Percentiles rank a stretch among this genome's conserved stretches.
phyloP scores from a whole-genome alignment of 306 rosid species.

The Senna tora region DNA sequence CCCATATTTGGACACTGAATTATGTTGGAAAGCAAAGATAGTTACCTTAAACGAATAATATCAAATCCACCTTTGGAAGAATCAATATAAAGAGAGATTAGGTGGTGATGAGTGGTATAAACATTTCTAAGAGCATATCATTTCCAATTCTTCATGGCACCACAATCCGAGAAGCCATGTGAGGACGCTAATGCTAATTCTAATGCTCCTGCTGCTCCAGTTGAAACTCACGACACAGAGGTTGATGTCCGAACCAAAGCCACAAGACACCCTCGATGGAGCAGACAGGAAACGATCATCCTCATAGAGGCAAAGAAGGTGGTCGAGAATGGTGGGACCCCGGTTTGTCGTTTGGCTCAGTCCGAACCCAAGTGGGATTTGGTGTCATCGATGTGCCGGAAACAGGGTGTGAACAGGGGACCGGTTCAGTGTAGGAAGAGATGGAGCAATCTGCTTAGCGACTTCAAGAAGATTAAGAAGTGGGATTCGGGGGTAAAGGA shows the following conservation, averaged over 20 bases:
- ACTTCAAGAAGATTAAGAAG: conserved; percentile 56
- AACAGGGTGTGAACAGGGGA: conserved; percentile 53
- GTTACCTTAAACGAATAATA: conserved; percentile 21
- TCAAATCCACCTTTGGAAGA: conserved; percentile 37
- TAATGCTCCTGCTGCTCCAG: conserved; percentile 37
- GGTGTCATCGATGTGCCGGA: conserved; percentile 48
- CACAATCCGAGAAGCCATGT: conserved; percentile 37
- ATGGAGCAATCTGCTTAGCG: conserved; percentile 58
- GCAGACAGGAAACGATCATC: conserved; percentile 50
- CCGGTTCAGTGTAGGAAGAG: conserved; percentile 57
- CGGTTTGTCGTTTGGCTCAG: conserved; percentile 21
- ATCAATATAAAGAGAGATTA: background rate
- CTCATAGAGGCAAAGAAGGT: conserved; percentile 55
- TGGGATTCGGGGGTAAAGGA: conserved; percentile 43
- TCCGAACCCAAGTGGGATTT: conserved; percentile 53
- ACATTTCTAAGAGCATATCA: conserved; percentile 22
- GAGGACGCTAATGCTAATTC: conserved; percentile 30
- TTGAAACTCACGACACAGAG: conserved; percentile 28
- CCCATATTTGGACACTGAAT: conserved; percentile 27
- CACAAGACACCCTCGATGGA: conserved; percentile 63
- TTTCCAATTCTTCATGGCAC: conserved; percentile 38
- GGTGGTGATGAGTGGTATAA: too few relatives aligned
- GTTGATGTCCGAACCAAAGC: conserved; percentile 32
- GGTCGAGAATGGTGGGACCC: conserved; percentile 46
- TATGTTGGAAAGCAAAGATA: background rate